Percentiles rank a stretch among this genome's conserved stretches.
These are phyloP conservation scores for Trichoderma koningiopsis DNA, from an alignment of 2,329 filamentous ascomycete species.

Conservation along the genomic window DNA sequence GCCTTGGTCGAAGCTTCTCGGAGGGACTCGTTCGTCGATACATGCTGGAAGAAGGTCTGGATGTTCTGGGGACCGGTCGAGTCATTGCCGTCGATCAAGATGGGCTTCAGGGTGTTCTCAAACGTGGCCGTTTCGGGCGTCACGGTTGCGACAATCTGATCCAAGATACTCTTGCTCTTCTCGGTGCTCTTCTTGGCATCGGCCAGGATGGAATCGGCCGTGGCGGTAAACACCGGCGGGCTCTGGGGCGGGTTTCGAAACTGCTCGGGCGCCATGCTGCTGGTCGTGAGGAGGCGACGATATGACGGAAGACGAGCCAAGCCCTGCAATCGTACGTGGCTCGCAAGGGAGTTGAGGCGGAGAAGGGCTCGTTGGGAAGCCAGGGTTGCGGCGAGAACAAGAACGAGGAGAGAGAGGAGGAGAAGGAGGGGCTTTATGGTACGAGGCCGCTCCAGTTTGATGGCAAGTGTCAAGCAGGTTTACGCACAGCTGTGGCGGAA, in stretches of 20 bases:
- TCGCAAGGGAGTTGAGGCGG: constrained; percentile 61
- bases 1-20: constrained; percentile 77
- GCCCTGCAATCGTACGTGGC: constrained; percentile 52
- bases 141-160: constrained; percentile 67
- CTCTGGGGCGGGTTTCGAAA: constrained; percentile 76
- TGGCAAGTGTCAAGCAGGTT: not conserved
- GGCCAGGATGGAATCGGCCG: constrained; percentile 66
- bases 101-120: constrained; percentile 61
- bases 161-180: constrained; percentile 62
- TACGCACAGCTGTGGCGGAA: constrained; percentile 1
- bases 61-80: constrained; percentile 64
- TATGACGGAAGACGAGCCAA: constrained; percentile 34
- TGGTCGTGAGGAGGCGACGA: constrained; percentile 48
- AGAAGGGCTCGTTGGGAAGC: constrained; percentile 62
- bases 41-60: constrained; percentile 78
- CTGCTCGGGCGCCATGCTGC: constrained; percentile 65
- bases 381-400: constrained; percentile 67
- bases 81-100: constrained; percentile 72
- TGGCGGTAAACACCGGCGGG: constrained; percentile 76
- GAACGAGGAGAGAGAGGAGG: constrained; percentile 54
- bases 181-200: constrained; percentile 69
- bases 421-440: constrained; percentile 36
- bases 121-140: constrained; percentile 56
- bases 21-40: constrained; percentile 67
- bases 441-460: constrained; percentile 35